Evolutionary conservation across 768 basidiomycete species (phyloP).

Genomic region (Hortiboletus campestris): DNA sequence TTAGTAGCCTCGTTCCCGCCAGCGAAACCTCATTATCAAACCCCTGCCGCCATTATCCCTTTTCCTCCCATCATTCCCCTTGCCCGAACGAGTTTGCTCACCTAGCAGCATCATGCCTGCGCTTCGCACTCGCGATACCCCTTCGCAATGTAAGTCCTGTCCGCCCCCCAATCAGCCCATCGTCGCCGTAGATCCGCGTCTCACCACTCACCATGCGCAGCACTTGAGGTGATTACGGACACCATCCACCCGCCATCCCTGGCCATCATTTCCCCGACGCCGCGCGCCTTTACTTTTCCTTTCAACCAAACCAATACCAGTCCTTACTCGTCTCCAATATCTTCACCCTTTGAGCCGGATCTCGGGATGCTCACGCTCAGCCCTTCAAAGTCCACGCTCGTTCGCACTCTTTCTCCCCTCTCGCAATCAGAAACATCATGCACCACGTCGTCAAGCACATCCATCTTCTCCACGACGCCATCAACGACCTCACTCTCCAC

Average conservation of each 20-base stretch:
- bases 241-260: slow-evolving; percentile 52
- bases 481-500: slow-evolving; percentile 34
- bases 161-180: neutral
- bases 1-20: slow-evolving; percentile 41
- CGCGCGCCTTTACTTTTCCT: slow-evolving; percentile 50
- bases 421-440: slow-evolving; percentile 26
- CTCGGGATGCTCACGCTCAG: slow-evolving; percentile 45
- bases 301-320: slow-evolving; percentile 41
- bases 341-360: slow-evolving; percentile 74
- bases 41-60: slow-evolving; percentile 18
- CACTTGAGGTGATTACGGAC: slow-evolving; percentile 77
- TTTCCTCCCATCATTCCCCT: slow-evolving; percentile 35
- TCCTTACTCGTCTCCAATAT: slow-evolving; percentile 65
- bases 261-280: slow-evolving; percentile 60
- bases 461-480: slow-evolving; percentile 41
- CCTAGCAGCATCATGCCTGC: slow-evolving; percentile 65
- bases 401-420: slow-evolving; percentile 44
- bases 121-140: slow-evolving; percentile 75
- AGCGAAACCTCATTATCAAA: slow-evolving; percentile 43
- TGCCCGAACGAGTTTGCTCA: slow-evolving; percentile 36
- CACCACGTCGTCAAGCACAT: slow-evolving; percentile 38
- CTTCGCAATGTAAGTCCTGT: slow-evolving; percentile 43
- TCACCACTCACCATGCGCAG: slow-evolving; percentile 35
- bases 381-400: slow-evolving; percentile 40
- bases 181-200: neutral